Percentiles rank a stretch among this genome's conserved stretches.
These are phyloP conservation scores for Ulota crispa DNA, from an alignment of 225 moss, liverwort and hornwort species.

Conservation along the genomic window DNA sequence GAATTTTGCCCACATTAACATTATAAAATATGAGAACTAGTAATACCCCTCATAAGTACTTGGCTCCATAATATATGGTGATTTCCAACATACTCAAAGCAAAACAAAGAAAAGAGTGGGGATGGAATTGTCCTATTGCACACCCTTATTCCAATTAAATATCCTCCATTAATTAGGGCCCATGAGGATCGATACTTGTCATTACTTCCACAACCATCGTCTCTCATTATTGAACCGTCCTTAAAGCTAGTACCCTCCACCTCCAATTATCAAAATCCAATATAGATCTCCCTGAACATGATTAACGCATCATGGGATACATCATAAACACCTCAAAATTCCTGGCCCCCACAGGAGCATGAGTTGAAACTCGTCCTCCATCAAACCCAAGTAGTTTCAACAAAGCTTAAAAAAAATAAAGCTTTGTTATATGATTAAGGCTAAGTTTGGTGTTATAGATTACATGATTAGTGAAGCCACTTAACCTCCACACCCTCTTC, in stretches of 20 bases:
- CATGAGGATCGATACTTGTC: constrained; percentile 16
- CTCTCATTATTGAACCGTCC: constrained; percentile 3
- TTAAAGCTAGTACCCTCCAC: constrained; percentile 1
- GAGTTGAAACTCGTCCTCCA: not conserved
- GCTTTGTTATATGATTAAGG: not conserved
- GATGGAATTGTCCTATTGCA: constrained; percentile 20
- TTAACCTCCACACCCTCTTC: not conserved
- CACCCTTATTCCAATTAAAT: constrained; percentile 11
- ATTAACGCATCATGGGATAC: constrained; percentile 7
- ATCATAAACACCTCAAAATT: not conserved
- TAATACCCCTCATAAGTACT: too few relatives aligned
- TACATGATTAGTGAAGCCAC: not conserved
- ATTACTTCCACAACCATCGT: constrained; percentile 24
- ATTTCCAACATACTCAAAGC: not conserved
- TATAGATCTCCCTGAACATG: constrained; percentile 1
- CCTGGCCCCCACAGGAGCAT: not conserved
- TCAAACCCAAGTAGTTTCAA: too few relatives aligned
- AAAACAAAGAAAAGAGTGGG: not conserved
- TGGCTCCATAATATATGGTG: too few relatives aligned
- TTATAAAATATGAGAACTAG: too few relatives aligned
- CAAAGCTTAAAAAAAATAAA: too few relatives aligned
- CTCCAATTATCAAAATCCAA: not conserved
- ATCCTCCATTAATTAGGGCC: not conserved
- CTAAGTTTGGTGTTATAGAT: not conserved
- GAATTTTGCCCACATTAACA: too few relatives aligned